These are phyloP conservation scores for Alternaria sp. DNA, from an alignment of 2,329 filamentous ascomycete species.

Conservation along the genomic window DNA sequence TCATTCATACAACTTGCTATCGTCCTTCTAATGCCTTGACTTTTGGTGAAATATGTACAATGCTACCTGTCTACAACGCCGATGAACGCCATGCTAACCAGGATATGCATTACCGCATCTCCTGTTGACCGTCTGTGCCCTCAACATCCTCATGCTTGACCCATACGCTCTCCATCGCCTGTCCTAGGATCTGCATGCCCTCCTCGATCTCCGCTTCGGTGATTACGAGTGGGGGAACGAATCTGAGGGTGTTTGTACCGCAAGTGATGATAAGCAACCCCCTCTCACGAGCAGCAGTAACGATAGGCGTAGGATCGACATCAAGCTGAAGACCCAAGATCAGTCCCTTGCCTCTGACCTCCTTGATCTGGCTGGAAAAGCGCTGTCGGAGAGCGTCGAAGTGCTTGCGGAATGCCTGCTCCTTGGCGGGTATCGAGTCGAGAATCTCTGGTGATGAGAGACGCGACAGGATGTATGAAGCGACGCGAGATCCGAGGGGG, in stretches of 20 bases:
- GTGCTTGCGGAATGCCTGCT: slow-evolving; percentile 63
- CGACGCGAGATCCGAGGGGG: slow-evolving; percentile 82
- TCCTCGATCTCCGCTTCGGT: slow-evolving; percentile 79
- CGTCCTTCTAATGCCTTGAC: background rate
- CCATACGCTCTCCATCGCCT: slow-evolving; percentile 66
- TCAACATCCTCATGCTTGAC: slow-evolving; percentile 42
- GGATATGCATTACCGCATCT: slow-evolving; percentile 33
- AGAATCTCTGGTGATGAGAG: slow-evolving; percentile 76
- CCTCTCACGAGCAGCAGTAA: slow-evolving; percentile 85
- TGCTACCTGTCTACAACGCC: slow-evolving; percentile 3
- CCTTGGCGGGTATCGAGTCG: slow-evolving; percentile 71
- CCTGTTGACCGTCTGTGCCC: slow-evolving; percentile 43
- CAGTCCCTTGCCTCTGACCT: slow-evolving; percentile 82
- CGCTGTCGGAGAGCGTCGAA: slow-evolving; percentile 63
- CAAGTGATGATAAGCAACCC: slow-evolving; percentile 91
- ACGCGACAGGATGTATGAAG: slow-evolving; percentile 81
- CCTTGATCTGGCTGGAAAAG: slow-evolving; percentile 75
- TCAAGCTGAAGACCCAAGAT: slow-evolving; percentile 86
- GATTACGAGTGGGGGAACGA: slow-evolving; percentile 86
- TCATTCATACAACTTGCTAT: background rate
- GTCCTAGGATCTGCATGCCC: slow-evolving; percentile 76
- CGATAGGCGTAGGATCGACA: slow-evolving; percentile 72
- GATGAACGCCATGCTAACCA: slow-evolving; percentile 27
- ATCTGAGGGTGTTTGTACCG: slow-evolving; percentile 88
- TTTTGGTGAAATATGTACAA: background rate